Evolutionary conservation across 768 basidiomycete species (phyloP).

Genomic region (Rhodosporidiobolus odoratus): DNA sequence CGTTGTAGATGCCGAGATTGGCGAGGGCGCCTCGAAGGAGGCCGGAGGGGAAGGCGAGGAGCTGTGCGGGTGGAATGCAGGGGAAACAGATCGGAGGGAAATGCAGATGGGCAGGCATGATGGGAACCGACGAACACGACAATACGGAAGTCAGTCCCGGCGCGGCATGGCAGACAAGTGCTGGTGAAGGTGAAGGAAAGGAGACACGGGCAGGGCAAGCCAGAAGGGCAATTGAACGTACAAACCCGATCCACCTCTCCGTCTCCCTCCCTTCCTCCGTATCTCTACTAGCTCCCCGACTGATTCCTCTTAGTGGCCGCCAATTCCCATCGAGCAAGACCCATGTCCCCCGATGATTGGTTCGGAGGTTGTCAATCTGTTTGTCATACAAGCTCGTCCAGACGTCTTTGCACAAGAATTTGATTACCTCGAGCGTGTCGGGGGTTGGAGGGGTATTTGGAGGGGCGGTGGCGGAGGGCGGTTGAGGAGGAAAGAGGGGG

Average conservation of each 20-base stretch:
- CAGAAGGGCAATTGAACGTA: neutral
- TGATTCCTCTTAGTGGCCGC: constrained; percentile 25
- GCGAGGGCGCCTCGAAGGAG: constrained; percentile 38
- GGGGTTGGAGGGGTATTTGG: neutral
- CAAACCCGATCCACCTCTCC: constrained; percentile 1
- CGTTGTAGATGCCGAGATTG: constrained; percentile 28
- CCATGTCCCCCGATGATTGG: constrained; percentile 42
- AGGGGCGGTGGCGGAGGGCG: neutral
- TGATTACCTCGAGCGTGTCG: constrained; percentile 40
- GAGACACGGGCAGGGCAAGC: neutral
- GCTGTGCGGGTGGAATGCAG: neutral
- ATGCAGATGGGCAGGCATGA: neutral
- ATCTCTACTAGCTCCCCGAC: neutral
- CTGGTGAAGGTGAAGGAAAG: neutral
- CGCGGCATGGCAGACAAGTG: no score
- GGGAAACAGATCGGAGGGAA: neutral
- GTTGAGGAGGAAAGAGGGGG: constrained; percentile 12
- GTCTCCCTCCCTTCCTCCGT: neutral
- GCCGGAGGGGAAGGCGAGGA: constrained; percentile 32
- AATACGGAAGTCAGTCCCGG: no score
- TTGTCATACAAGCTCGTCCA: constrained; percentile 42
- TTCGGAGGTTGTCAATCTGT: constrained; percentile 43
- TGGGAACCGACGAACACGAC: neutral
- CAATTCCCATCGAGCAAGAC: constrained; percentile 38
- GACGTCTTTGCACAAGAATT: constrained; percentile 42